Percentiles rank a stretch among this genome's conserved stretches.
These are phyloP conservation scores for Talaromyces sp. DNA, from an alignment of 2,329 filamentous ascomycete species.

Conservation along the genomic window DNA sequence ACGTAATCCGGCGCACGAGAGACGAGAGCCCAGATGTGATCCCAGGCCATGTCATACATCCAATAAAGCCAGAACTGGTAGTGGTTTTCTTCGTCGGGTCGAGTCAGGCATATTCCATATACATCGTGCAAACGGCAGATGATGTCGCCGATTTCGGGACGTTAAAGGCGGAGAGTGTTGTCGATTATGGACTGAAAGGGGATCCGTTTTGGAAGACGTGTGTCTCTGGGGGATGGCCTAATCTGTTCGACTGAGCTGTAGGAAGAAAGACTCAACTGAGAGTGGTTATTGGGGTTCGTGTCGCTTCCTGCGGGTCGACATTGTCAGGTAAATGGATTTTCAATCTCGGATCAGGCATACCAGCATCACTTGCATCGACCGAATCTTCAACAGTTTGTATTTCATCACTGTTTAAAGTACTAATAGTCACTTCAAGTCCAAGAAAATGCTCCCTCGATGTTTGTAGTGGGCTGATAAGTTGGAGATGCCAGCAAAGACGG, in stretches of 20 bases:
- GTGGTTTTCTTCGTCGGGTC: background rate
- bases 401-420: background rate
- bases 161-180: background rate
- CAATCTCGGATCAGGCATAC: background rate
- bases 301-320: background rate
- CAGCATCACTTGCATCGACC: background rate
- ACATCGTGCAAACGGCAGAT: constrained; percentile 1
- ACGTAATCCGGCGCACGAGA: background rate
- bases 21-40: background rate
- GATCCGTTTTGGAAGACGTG: background rate
- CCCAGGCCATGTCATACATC: constrained; percentile 4
- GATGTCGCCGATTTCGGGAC: constrained; percentile 2
- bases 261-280: background rate
- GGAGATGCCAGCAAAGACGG: background rate
- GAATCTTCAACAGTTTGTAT: background rate
- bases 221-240: background rate
- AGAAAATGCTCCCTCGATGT: background rate
- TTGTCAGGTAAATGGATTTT: background rate
- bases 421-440: background rate
- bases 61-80: constrained; percentile 4
- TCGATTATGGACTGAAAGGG: background rate
- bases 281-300: background rate
- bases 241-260: background rate
- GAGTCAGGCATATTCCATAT: background rate
- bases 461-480: background rate